Base-by-base conservation (phyloP, 805 yeast genomes). In the Yamadazyma olivae region DNA sequence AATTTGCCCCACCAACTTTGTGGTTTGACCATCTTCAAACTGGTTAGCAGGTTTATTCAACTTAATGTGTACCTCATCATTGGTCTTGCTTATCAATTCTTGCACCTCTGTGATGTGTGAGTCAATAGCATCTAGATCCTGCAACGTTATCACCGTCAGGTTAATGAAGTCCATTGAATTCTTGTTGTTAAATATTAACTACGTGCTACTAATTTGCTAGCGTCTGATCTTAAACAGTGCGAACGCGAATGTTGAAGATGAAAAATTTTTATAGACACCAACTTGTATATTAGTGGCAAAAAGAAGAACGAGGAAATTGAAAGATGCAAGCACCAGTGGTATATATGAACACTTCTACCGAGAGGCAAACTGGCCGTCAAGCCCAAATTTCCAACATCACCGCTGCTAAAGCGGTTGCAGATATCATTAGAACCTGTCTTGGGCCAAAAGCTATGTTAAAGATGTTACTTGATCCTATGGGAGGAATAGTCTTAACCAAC, bases 361-460 rank as follows among this genome's bases (percentile, higher is more conserved):
- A 88, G 58, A 81, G 99, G 56, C 95, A 93, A 58, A 81, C 89
- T 25, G 99, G 99, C 30, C 88, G 98, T 50, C 89, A 89, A 61
- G 99, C 99, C 2, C 99, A 93, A 66, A 75, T 87, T 44, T 86
- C 96, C 44, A 95, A 93, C 58, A 91, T 93, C 66, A 88, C 97
- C 4, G 99, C 99, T 3, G 99, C 99, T n/a, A 93, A 93, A 57
- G 96, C 99, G 2, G 98, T 91, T 27, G 95, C 97, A 0, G 99
- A 93, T 61, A 91, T 93, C 55, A 88, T 93, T 51, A 78, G 99
- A 61, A 93, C 99, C 17, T 93, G 99, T 74, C 72, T 93, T 42
- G 99, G 99, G 14, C 99, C 99, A 36, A 91, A 91, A 61, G 99
- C 99, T 23, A 93, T 93, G 99, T 77, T 93, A 44, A 93, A 93